Percentiles rank a stretch among this genome's conserved stretches.
These are phyloP conservation scores for Rhodamnia rubescens DNA, from an alignment of 345 rosid genomes.

Conservation along the genomic window DNA sequence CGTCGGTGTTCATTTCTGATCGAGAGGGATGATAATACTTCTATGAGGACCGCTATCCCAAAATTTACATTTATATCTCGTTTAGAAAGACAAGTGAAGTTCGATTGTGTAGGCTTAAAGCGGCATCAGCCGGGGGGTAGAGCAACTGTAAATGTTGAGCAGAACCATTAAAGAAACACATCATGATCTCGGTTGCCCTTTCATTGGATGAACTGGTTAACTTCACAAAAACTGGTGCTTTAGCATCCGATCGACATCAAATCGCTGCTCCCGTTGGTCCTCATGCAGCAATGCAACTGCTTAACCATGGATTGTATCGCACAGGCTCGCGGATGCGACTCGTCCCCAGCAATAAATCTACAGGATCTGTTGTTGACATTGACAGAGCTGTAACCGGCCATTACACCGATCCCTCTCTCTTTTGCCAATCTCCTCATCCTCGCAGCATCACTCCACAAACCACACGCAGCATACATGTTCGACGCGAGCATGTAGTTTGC, in stretches of 20 bases:
- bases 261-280: background rate
- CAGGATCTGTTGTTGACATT: constrained; percentile 15
- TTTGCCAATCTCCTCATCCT: constrained; percentile 43
- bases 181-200: background rate
- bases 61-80: background rate
- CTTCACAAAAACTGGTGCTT: background rate
- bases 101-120: background rate
- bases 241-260: background rate
- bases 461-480: constrained; percentile 35
- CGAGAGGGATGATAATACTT: background rate
- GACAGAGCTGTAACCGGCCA: constrained; percentile 52
- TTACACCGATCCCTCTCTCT: constrained; percentile 30
- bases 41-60: fast-evolving
- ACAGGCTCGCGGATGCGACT: constrained; percentile 9
- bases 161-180: background rate
- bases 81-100: background rate
- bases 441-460: constrained; percentile 38
- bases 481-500: constrained; percentile 55
- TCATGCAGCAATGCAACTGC: constrained; percentile 26
- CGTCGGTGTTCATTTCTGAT: background rate
- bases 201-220: background rate
- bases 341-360: constrained; percentile 48
- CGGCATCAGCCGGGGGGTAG: background rate
- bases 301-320: constrained; percentile 11
- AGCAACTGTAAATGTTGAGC: background rate